These are phyloP conservation scores for Fusarium duplospermum DNA, from an alignment of 2,329 filamentous ascomycete genomes.

Conservation along the genomic window DNA sequence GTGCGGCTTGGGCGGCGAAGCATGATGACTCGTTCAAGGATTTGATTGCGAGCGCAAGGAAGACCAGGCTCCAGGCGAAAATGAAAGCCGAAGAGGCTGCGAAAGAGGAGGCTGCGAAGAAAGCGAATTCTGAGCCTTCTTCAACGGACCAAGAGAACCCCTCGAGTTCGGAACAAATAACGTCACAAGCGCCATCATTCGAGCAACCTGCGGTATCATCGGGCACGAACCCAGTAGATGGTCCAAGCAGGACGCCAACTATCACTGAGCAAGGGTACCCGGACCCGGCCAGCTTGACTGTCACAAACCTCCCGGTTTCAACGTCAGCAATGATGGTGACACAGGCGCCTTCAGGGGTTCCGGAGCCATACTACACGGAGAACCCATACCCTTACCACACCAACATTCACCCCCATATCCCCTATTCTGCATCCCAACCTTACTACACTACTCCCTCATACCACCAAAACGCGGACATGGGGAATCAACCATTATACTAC, in stretches of 20 bases:
- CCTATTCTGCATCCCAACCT: not conserved
- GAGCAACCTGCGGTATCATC: not conserved
- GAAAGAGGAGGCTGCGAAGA: constrained; percentile 24
- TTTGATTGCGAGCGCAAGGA: constrained; percentile 80
- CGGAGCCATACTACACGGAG: not conserved
- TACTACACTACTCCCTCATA: not conserved
- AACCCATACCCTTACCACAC: not conserved
- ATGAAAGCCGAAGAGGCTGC: constrained; percentile 42
- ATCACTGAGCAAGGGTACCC: not conserved
- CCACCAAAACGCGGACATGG: not conserved
- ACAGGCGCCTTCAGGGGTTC: not conserved
- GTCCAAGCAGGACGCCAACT: not conserved
- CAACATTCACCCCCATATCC: not conserved
- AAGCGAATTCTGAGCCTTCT: constrained; percentile 1
- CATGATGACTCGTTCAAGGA: constrained; percentile 82
- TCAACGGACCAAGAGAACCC: not conserved
- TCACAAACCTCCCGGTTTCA: not conserved
- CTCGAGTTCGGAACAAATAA: not conserved
- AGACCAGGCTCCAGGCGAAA: constrained; percentile 59
- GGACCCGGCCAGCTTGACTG: not conserved
- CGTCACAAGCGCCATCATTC: not conserved
- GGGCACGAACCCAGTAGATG: not conserved
- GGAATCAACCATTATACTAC: not conserved
- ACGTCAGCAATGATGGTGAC: not conserved
- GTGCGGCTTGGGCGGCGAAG: constrained; percentile 76